A percentile compares a stretch with the other conserved stretches of the same genome.
Evolutionary conservation across 305 asterid species (phyloP).

Genomic region (Fraxinus albicans): DNA sequence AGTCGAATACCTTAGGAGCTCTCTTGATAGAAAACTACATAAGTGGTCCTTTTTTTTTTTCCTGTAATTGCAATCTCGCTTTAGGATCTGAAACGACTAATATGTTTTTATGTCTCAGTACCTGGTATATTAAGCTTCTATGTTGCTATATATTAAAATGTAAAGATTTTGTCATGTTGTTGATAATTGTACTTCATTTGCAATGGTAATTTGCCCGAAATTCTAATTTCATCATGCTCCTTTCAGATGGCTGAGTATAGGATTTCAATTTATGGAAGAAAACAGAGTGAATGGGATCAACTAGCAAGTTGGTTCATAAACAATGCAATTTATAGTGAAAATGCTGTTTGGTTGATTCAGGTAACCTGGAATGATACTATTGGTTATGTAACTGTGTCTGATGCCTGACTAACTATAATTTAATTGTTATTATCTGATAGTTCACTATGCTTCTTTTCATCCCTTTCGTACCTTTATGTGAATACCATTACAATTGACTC

Average conservation of each 20-base stretch:
- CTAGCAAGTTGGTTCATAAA: slow-evolving; percentile 90
- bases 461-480: background rate
- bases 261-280: slow-evolving; percentile 84
- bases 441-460: background rate
- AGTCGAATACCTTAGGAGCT: background rate
- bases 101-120: background rate
- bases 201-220: slow-evolving; percentile 11
- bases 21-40: background rate
- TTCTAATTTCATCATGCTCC: slow-evolving; percentile 23
- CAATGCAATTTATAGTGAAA: slow-evolving; percentile 68
- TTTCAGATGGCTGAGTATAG: slow-evolving; percentile 88
- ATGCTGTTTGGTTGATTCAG: slow-evolving; percentile 96
- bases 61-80: background rate
- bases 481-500: background rate
- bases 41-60: background rate
- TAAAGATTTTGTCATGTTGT: background rate
- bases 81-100: background rate
- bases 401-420: slow-evolving; percentile 17
- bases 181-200: slow-evolving; percentile 19
- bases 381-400: slow-evolving; percentile 4
- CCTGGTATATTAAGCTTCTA: background rate
- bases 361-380: slow-evolving; percentile 35
- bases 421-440: background rate
- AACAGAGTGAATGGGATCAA: slow-evolving; percentile 96
- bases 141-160: background rate